phyloP scores from a whole-genome alignment of 2,329 filamentous ascomycete species.

The Epicoccum sorghinum region DNA sequence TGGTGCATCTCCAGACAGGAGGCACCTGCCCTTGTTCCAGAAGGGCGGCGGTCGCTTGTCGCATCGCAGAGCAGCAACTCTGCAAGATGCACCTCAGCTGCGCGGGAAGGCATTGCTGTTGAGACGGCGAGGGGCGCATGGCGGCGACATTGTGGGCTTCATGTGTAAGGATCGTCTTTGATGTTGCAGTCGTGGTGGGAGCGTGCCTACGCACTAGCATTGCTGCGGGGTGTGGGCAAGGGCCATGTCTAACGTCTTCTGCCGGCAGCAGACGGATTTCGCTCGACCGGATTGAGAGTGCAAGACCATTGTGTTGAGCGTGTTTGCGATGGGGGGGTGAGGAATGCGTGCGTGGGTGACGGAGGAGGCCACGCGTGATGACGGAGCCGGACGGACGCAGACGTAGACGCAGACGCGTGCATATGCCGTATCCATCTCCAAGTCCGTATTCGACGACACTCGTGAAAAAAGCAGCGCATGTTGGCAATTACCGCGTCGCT shows the following conservation, averaged over 20 bases:
- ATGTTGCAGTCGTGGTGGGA: neutral
- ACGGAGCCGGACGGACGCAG: neutral
- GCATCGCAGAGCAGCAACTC: neutral
- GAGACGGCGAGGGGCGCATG: constrained; percentile 6
- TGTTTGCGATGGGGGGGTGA: constrained; percentile 12
- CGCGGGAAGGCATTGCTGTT: constrained; percentile 5
- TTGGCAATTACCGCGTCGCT: constrained; percentile 9
- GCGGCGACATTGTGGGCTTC: constrained; percentile 15
- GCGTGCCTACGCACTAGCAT: neutral
- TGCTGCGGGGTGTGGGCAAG: neutral
- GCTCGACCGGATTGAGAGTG: neutral
- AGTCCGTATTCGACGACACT: too few species aligned
- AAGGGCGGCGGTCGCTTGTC: constrained; percentile 7
- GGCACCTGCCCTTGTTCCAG: constrained; percentile 12
- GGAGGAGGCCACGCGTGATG: neutral
- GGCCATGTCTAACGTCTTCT: neutral
- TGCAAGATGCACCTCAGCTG: constrained; percentile 8
- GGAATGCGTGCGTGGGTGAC: constrained; percentile 1
- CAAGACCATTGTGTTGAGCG: constrained; percentile 1
- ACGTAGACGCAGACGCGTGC: too few species aligned
- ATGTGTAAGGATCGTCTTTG: neutral
- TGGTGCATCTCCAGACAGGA: constrained; percentile 12
- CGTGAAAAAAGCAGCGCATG: neutral
- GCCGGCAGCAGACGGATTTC: neutral
- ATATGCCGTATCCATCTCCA: too few species aligned